Conservation (phyloP, 2,329 filamentous ascomycete species). For the Neofusicoccum parvum region DNA sequence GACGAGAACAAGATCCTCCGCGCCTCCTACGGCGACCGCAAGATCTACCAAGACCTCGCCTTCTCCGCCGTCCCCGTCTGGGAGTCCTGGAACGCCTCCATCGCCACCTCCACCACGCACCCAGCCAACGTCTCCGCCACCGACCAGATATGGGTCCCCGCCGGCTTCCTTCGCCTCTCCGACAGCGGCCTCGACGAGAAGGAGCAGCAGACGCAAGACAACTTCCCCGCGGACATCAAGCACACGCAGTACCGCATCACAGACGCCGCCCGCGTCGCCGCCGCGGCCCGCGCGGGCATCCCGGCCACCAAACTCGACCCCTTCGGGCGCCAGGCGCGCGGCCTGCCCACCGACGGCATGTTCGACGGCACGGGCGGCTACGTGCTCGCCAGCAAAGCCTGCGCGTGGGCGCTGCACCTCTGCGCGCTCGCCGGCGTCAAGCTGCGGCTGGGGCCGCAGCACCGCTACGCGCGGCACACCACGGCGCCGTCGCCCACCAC, state of each 20-base stretch:
- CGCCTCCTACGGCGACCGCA: conserved; percentile 58
- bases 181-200: conserved; percentile 24
- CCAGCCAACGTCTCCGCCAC: not conserved
- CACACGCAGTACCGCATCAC: conserved; percentile 32
- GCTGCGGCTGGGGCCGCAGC: conserved; percentile 41
- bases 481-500: not conserved
- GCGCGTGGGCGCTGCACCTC: conserved; percentile 48
- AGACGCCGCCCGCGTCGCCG: conserved; percentile 22
- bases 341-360: conserved; percentile 8
- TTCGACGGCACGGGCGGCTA: conserved; percentile 53
- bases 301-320: conserved; percentile 18
- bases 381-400: conserved; percentile 51
- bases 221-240: conserved; percentile 28
- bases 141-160: conserved; percentile 28
- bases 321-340: not conserved
- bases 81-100: conserved; percentile 19
- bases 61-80: conserved; percentile 18
- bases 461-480: not conserved
- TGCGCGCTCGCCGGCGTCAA: conserved; percentile 45
- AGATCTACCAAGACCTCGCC: conserved; percentile 21
- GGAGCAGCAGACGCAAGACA: conserved; percentile 28
- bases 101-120: not conserved
- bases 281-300: conserved; percentile 1
- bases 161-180: conserved; percentile 28
- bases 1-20: conserved; percentile 60